Percentiles rank a stretch among this genome's conserved stretches.
Conservation (phyloP, 2,329 filamentous ascomycete genomes). For the Neocatenulostroma microsporum region DNA sequence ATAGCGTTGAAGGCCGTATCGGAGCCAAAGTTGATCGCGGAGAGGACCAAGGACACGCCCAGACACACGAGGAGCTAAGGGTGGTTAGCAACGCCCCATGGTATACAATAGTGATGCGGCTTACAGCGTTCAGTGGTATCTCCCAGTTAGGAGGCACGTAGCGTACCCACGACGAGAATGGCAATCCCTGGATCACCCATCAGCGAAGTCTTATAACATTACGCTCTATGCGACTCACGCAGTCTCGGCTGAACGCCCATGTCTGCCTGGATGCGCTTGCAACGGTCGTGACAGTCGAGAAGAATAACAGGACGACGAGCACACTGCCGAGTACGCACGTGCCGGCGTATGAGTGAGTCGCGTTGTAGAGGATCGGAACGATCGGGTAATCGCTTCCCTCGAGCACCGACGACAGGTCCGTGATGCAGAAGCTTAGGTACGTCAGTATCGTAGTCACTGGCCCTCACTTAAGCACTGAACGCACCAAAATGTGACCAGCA, state of each 20-base stretch:
- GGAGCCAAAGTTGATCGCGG: constrained; percentile 38
- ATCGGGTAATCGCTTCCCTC: constrained; percentile 23
- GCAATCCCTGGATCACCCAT: constrained; percentile 20
- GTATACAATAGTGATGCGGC: constrained; percentile 4
- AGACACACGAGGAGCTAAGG: constrained; percentile 22
- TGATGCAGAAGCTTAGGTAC: constrained; percentile 23
- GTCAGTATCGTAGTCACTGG: constrained; percentile 7
- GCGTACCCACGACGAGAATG: constrained; percentile 28
- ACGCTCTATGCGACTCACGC: constrained; percentile 10
- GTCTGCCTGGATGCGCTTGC: constrained; percentile 27
- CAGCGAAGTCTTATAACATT: not conserved
- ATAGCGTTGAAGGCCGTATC: constrained; percentile 35
- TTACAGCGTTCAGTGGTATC: constrained; percentile 27
- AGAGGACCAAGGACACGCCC: constrained; percentile 27
- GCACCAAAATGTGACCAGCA: constrained; percentile 35
- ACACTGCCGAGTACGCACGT: constrained; percentile 25
- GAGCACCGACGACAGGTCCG: constrained; percentile 19
- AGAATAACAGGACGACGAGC: constrained; percentile 28
- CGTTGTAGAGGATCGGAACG: constrained; percentile 25
- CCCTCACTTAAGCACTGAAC: no score
- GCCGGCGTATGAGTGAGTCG: constrained; percentile 24
- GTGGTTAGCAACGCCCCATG: not conserved
- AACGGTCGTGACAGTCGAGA: constrained; percentile 29
- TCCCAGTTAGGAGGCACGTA: constrained; percentile 24
- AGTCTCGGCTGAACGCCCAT: constrained; percentile 29